phyloP scores from a whole-genome alignment of 2,329 filamentous ascomycete genomes.

The Dothideomycetes sp. region DNA sequence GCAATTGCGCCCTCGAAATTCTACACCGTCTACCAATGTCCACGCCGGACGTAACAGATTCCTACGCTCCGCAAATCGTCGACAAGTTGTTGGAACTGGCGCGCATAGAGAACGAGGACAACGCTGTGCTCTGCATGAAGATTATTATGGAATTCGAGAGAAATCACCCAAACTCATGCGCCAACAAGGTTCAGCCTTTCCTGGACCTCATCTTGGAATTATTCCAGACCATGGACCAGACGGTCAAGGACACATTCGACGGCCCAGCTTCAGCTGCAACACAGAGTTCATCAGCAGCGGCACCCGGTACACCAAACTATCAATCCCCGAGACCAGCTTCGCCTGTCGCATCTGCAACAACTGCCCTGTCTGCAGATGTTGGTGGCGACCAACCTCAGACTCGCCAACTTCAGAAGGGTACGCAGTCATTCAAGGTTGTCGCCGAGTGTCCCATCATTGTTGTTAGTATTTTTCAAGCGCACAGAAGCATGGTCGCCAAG shows the following conservation, averaged over 20 bases:
- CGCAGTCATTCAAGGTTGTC: constrained; percentile 98
- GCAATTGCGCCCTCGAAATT: constrained; percentile 89
- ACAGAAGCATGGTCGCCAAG: constrained; percentile 65
- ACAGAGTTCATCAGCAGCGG: constrained; percentile 42
- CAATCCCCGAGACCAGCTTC: constrained; percentile 86
- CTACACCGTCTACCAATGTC: constrained; percentile 74
- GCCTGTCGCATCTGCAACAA: constrained; percentile 70
- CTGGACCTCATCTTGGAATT: constrained; percentile 88
- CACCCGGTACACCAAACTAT: constrained; percentile 60
- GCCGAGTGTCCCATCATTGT: constrained; percentile 98
- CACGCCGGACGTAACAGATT: constrained; percentile 73
- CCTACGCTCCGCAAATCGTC: constrained; percentile 78
- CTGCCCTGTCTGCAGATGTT: constrained; percentile 52
- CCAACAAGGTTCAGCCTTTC: constrained; percentile 79
- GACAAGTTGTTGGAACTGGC: constrained; percentile 85
- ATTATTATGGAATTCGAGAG: constrained; percentile 95
- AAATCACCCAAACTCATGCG: constrained; percentile 70
- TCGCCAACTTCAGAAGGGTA: constrained; percentile 76
- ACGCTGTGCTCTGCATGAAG: constrained; percentile 96
- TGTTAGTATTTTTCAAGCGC: constrained; percentile 93
- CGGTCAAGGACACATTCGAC: constrained; percentile 92
- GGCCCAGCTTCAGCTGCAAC: constrained; percentile 49
- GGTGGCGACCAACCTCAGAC: constrained; percentile 74
- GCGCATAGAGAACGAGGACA: constrained; percentile 91
- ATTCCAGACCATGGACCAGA: constrained; percentile 88